Evolutionary conservation across 2,329 filamentous ascomycete species (phyloP), one percentile per base, ranked within the genome.

Genomic region (Byssothecium circinans): DNA sequence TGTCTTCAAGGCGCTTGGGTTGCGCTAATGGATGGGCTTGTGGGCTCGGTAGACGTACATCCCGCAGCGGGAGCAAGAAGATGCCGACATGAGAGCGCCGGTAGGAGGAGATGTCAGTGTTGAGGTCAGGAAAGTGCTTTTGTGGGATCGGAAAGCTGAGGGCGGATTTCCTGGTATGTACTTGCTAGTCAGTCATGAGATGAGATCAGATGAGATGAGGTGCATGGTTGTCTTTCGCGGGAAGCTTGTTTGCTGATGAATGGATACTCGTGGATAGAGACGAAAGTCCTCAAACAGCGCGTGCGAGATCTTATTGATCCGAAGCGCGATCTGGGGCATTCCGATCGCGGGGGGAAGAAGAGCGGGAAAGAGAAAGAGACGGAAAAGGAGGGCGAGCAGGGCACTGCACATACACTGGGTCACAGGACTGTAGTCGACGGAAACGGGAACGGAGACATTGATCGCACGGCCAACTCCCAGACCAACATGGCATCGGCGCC

Each of bases 141-240:
- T 97, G 25, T 99, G 94, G 94, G 90, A 97, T 76, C 82, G 94
- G 52, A 95, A 91, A 69, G 67, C 73, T 3, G 86, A 96, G 65
- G 89, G 89, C 23, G 91, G 94, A 0, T 99, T 99, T 72, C 94
- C 92, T 51, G 81, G 82, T 81, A 75, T 38, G 57, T 44, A 29
- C 39, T 1, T 27, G n/a, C 23, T 5, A 25, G 23, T 25, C 10
- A 10, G 10, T 25, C 11, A 25, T 25, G 23, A 25, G 23, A 10
- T 5, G 10, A 10, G 23, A 10, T 25, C 6, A 25, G 23, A 25
- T 25, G 5, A 10, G 23, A 25, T 5, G 6, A 10, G 17, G 8
- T 34, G n/a, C n/a, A n/a, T n/a, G n/a, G n/a, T n/a, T n/a, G n/a
- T n/a, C n/a, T n/a, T n/a, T n/a, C n/a, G n/a, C n/a, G n/a, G n/a